A percentile compares a stretch with the other conserved stretches of the same genome.
Conservation (phyloP, 2,329 filamentous ascomycete species). For the Colletotrichum theobromicola region DNA sequence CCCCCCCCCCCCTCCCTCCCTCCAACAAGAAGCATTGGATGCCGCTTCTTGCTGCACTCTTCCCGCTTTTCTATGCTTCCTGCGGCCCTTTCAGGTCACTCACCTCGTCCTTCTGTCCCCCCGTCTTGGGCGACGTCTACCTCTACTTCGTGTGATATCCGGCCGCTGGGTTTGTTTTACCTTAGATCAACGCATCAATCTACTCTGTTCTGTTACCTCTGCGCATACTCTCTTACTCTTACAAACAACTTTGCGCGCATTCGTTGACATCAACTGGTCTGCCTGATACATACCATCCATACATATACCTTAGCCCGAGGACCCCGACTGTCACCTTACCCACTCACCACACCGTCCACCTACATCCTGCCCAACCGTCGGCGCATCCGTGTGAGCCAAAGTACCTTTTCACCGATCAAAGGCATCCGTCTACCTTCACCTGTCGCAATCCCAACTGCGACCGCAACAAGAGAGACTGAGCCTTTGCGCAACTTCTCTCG, state of each 20-base stretch:
- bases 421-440: background rate
- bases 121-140: background rate
- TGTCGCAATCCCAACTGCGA: constrained; percentile 15
- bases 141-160: background rate
- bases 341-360: background rate
- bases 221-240: background rate
- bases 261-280: background rate
- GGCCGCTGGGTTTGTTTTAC: background rate
- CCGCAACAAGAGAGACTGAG: background rate
- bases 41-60: constrained; percentile 7
- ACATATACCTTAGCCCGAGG: background rate
- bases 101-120: background rate
- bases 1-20: background rate
- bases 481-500: background rate
- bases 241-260: background rate
- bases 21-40: constrained; percentile 1
- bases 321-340: background rate
- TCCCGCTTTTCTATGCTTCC: constrained; percentile 13
- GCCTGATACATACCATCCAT: background rate
- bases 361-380: background rate
- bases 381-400: constrained; percentile 3
- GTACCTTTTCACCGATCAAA: background rate
- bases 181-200: constrained; percentile 8
- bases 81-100: constrained; percentile 8
- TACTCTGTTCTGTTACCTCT: background rate